Evolutionary conservation across 176 grass and related monocot genomes (phyloP).

Genomic region (Carex littledalei): DNA sequence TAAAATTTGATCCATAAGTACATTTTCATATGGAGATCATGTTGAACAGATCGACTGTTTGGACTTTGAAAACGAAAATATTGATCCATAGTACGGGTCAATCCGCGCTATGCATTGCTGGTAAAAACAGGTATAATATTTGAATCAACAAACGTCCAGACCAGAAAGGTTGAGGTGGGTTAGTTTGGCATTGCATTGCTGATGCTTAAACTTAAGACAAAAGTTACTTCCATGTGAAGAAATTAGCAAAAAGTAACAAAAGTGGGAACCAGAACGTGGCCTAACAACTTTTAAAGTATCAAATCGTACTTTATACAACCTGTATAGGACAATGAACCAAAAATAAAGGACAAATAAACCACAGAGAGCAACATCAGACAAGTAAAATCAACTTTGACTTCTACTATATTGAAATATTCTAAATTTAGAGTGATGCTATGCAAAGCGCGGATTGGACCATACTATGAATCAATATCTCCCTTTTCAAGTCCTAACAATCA

Average conservation of each 20-base stretch:
- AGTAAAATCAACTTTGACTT: neutral
- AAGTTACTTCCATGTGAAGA: neutral
- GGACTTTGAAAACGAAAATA: too few relatives aligned
- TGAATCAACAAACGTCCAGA: neutral
- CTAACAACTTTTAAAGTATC: neutral
- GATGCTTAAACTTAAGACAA: neutral
- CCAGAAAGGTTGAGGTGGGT: neutral
- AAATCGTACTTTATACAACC: neutral
- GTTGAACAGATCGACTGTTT: too few relatives aligned
- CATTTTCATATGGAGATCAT: too few relatives aligned
- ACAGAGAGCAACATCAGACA: neutral
- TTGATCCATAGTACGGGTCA: too few relatives aligned
- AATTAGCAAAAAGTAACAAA: neutral
- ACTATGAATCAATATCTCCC: too few relatives aligned
- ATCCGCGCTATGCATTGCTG: neutral
- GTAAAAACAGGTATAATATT: neutral
- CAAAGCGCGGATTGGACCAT: too few relatives aligned
- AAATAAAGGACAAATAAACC: neutral
- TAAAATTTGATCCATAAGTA: too few relatives aligned
- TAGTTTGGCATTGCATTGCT: neutral
- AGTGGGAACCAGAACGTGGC: neutral
- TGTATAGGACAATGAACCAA: slow-evolving; percentile 12
- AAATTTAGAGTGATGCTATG: too few relatives aligned
- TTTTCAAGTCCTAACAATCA: too few relatives aligned
- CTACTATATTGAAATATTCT: neutral